phyloP scores from a whole-genome alignment of 2,329 filamentous ascomycete genomes.

The Ciborinia camelliae region DNA sequence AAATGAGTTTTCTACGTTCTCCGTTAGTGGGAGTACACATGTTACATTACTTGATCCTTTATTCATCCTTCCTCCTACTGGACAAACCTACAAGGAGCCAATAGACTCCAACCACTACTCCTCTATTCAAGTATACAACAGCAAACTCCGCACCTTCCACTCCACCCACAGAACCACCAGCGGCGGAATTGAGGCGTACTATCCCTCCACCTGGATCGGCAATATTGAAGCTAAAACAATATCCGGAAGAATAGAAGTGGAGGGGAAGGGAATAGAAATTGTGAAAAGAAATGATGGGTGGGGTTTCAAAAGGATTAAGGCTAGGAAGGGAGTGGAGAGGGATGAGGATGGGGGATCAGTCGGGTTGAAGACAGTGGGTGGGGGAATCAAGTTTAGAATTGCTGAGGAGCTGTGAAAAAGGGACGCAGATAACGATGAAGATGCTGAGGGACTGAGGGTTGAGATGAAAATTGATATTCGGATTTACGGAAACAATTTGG shows the following conservation, averaged over 20 bases:
- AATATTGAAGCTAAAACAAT: conserved; percentile 28
- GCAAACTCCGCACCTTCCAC: conserved; percentile 26
- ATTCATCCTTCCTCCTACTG: neutral
- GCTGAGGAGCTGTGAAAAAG: neutral
- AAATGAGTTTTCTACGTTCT: conserved; percentile 29
- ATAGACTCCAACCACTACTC: neutral
- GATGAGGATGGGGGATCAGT: conserved; percentile 28
- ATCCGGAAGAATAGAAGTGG: conserved; percentile 28
- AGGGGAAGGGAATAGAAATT: conserved; percentile 28
- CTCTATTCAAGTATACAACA: neutral
- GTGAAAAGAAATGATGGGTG: conserved; percentile 28
- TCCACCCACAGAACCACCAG: conserved; percentile 30
- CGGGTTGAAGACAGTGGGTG: conserved; percentile 28
- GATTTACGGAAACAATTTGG: neutral
- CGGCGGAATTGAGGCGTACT: conserved; percentile 25
- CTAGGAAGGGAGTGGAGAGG: conserved; percentile 29
- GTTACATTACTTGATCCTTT: conserved; percentile 29
- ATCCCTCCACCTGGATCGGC: conserved; percentile 33
- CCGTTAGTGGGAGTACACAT: conserved; percentile 28
- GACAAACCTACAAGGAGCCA: neutral
- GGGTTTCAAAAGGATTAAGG: conserved; percentile 27
- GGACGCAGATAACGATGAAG: no score
- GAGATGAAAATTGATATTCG: neutral
- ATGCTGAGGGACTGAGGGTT: neutral
- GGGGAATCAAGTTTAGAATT: conserved; percentile 15